Evolutionary conservation across 2,329 filamentous ascomycete genomes (phyloP).

Genomic region (Cryphonectria nitschkei): DNA sequence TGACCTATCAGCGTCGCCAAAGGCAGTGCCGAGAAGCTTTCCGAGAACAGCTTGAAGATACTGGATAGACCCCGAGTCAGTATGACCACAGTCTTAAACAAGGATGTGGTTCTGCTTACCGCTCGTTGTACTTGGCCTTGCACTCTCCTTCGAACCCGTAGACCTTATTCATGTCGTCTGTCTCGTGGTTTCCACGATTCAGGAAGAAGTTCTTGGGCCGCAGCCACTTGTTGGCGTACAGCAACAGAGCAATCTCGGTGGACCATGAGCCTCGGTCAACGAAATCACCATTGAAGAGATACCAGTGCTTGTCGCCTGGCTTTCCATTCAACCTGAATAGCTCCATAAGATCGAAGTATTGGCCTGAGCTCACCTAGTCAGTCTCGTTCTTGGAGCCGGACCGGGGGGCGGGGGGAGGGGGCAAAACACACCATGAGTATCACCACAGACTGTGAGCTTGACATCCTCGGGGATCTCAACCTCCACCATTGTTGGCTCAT

Average conservation of each 20-base stretch:
- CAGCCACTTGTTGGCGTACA: conserved; percentile 98
- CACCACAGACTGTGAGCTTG: conserved; percentile 90
- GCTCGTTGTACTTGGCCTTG: conserved; percentile 96
- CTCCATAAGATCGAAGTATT: conserved; percentile 97
- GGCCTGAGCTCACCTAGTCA: conserved; percentile 58
- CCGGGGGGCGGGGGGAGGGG: conserved; percentile 1
- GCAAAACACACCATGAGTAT: conserved; percentile 80
- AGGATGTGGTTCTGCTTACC: conserved; percentile 30
- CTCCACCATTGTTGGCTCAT: conserved; percentile 97
- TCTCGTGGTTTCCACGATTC: conserved; percentile 98
- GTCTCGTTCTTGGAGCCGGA: conserved; percentile 20
- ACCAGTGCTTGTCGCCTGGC: conserved; percentile 84
- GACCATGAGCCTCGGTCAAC: conserved; percentile 98
- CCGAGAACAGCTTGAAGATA: conserved; percentile 95
- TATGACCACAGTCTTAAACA: conserved; percentile 30
- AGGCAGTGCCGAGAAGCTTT: conserved; percentile 93
- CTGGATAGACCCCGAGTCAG: conserved; percentile 50
- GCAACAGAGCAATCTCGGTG: conserved; percentile 88
- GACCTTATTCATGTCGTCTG: conserved; percentile 98
- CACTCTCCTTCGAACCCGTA: conserved; percentile 99
- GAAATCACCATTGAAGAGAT: conserved; percentile 98
- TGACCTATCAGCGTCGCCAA: conserved; percentile 88
- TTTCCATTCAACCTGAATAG: conserved; percentile 90
- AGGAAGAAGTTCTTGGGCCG: conserved; percentile 87
- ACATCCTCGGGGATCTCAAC: conserved; percentile 77